Evolutionary conservation across 1,139 yeast species (phyloP).

Genomic region (Entelexis sorbosivorans): DNA sequence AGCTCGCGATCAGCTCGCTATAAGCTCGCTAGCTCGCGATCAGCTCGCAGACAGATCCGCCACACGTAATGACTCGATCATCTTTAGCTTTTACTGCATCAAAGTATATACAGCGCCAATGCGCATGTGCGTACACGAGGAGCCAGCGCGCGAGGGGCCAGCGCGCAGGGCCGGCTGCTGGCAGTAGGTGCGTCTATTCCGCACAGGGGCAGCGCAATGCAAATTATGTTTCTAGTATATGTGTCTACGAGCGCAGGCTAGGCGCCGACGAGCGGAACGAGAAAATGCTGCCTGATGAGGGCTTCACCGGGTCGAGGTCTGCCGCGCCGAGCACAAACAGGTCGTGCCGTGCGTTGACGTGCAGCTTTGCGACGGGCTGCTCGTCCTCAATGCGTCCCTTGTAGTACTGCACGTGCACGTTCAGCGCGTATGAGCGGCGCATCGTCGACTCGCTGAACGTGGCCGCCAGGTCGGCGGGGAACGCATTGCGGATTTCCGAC

Average conservation of each 20-base stretch:
- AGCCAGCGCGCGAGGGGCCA: too few relatives aligned
- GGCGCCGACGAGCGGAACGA: constrained; percentile 4
- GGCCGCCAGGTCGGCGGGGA: constrained; percentile 10
- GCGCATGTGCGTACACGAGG: too few relatives aligned
- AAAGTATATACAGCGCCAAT: too few relatives aligned
- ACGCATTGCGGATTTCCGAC: constrained; percentile 2
- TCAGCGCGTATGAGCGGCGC: constrained; percentile 13
- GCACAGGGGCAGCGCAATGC: background rate
- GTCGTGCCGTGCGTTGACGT: constrained; percentile 9
- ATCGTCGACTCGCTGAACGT: constrained; percentile 8
- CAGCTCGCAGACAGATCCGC: too few relatives aligned
- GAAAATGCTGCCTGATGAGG: constrained; percentile 3
- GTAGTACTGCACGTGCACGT: constrained; percentile 10
- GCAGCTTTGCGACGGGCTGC: constrained; percentile 2
- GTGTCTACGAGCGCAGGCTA: background rate
- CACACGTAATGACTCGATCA: too few relatives aligned
- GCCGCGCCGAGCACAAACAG: constrained; percentile 7
- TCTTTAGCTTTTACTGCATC: too few relatives aligned
- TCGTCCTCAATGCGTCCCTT: constrained; percentile 6
- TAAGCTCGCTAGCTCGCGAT: too few relatives aligned
- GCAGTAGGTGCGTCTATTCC: too few relatives aligned
- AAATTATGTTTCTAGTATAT: background rate
- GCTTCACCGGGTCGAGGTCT: background rate
- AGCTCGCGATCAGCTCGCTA: too few relatives aligned
- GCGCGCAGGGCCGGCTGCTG: too few relatives aligned